phyloP scores from a whole-genome alignment of 352 stramenopile species.

The Globisporangium nagaii region DNA sequence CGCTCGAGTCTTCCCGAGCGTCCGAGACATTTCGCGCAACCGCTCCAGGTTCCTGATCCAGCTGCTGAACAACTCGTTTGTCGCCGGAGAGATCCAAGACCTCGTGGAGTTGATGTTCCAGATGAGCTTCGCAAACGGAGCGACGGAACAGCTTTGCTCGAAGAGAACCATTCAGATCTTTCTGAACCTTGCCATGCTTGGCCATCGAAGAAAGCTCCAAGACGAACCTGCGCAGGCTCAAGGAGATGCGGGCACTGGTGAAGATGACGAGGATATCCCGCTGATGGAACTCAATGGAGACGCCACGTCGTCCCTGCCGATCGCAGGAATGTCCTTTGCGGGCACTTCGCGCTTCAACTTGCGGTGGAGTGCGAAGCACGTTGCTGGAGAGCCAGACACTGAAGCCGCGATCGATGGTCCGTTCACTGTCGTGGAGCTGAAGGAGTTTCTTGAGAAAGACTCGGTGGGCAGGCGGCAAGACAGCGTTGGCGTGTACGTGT shows the following conservation, averaged over 20 bases:
- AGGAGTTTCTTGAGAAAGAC: slow-evolving; percentile 50
- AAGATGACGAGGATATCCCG: slow-evolving; percentile 48
- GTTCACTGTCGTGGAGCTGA: slow-evolving; percentile 49
- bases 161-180: slow-evolving; percentile 54
- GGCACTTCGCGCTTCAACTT: slow-evolving; percentile 57
- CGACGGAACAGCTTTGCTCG: slow-evolving; percentile 41
- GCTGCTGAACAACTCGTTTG: slow-evolving; percentile 45
- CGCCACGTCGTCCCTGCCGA: slow-evolving; percentile 45
- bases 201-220: slow-evolving; percentile 28
- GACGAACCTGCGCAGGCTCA: not conserved
- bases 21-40: slow-evolving; percentile 35
- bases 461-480: slow-evolving; percentile 22
- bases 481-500: slow-evolving; percentile 41
- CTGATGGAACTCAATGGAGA: slow-evolving; percentile 61
- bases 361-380: slow-evolving; percentile 55
- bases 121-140: slow-evolving; percentile 33
- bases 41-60: slow-evolving; percentile 46
- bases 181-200: slow-evolving; percentile 56
- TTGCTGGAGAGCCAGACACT: slow-evolving; percentile 13
- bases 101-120: slow-evolving; percentile 59
- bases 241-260: not conserved
- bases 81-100: slow-evolving; percentile 49
- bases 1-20: slow-evolving; percentile 49
- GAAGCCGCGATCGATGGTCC: slow-evolving; percentile 28
- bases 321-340: slow-evolving; percentile 58